These are phyloP conservation scores for Cryphonectria carpinicola DNA, from an alignment of 2,329 filamentous ascomycete genomes.

Conservation along the genomic window DNA sequence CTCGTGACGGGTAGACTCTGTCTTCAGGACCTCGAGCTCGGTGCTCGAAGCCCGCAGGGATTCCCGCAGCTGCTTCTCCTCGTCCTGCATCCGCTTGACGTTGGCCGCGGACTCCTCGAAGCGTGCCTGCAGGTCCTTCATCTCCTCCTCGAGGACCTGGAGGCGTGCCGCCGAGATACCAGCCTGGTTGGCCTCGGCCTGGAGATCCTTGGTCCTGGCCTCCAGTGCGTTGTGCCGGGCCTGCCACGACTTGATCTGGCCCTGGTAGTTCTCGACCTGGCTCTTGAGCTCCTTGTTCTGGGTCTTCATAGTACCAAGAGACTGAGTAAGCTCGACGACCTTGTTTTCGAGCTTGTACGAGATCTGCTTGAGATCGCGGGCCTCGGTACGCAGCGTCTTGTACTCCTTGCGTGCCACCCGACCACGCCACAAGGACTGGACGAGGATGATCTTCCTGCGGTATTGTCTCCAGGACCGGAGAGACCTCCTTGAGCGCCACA, in stretches of 20 bases:
- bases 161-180: constrained; percentile 92
- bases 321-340: constrained; percentile 96
- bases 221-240: constrained; percentile 89
- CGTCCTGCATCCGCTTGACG: constrained; percentile 92
- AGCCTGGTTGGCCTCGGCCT: constrained; percentile 95
- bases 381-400: constrained; percentile 91
- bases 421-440: constrained; percentile 93
- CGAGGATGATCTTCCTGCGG: constrained; percentile 83
- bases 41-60: constrained; percentile 77
- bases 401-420: constrained; percentile 80
- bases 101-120: constrained; percentile 90
- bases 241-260: constrained; percentile 95
- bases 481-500: constrained; percentile 81
- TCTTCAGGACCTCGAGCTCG: constrained; percentile 79
- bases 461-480: constrained; percentile 84
- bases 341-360: constrained; percentile 99
- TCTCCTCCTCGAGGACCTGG: constrained; percentile 91
- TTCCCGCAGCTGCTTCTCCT: constrained; percentile 84
- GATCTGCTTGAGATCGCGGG: constrained; percentile 97
- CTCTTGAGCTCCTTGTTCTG: constrained; percentile 89
- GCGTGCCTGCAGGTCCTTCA: constrained; percentile 85
- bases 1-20: constrained; percentile 76
- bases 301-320: constrained; percentile 85
- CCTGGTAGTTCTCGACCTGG: constrained; percentile 95
- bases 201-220: constrained; percentile 87